Conservation (phyloP, 306 rosid species). For the Senna siamea region DNA sequence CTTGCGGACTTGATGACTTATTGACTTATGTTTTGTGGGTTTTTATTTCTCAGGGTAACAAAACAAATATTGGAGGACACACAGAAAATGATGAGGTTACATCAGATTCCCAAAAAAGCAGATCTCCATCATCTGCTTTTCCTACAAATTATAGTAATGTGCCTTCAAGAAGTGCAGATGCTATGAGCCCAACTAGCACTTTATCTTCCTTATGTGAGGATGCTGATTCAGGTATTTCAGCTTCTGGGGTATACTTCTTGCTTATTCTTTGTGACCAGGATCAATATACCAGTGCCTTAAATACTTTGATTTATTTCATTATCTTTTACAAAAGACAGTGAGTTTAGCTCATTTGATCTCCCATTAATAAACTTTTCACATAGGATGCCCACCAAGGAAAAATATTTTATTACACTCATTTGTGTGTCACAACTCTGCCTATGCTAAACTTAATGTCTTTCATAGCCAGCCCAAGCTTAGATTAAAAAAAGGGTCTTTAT, state of each 20-base stretch:
- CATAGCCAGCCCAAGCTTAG: too few relatives aligned
- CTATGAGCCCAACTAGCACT: slow-evolving; percentile 71
- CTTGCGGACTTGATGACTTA: slow-evolving; percentile 10
- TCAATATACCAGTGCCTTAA: slow-evolving; percentile 14
- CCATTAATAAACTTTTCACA: slow-evolving; percentile 6
- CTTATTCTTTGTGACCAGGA: slow-evolving; percentile 19
- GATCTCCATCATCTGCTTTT: slow-evolving; percentile 60
- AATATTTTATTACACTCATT: slow-evolving; percentile 43
- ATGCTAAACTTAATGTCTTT: too few relatives aligned
- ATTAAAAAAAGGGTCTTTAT: too few relatives aligned
- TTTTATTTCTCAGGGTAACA: slow-evolving; percentile 63
- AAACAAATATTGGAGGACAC: slow-evolving; percentile 65
- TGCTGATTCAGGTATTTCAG: slow-evolving; percentile 78
- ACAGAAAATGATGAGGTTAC: slow-evolving; percentile 61
- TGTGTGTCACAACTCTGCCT: too few relatives aligned
- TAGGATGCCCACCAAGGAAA: slow-evolving; percentile 55
- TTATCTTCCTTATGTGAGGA: slow-evolving; percentile 76
- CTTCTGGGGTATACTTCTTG: slow-evolving; percentile 25
- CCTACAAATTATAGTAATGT: slow-evolving; percentile 50
- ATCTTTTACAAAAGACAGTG: slow-evolving; percentile 6
- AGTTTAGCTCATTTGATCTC: slow-evolving; percentile 21
- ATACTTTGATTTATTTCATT: slow-evolving; percentile 19
- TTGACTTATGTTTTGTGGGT: slow-evolving; percentile 18
- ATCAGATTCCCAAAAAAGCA: slow-evolving; percentile 51
- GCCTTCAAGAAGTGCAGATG: slow-evolving; percentile 66